phyloP scores from a whole-genome alignment of 2,329 filamentous ascomycete genomes.

The Sclerotinia sclerotiorum region DNA sequence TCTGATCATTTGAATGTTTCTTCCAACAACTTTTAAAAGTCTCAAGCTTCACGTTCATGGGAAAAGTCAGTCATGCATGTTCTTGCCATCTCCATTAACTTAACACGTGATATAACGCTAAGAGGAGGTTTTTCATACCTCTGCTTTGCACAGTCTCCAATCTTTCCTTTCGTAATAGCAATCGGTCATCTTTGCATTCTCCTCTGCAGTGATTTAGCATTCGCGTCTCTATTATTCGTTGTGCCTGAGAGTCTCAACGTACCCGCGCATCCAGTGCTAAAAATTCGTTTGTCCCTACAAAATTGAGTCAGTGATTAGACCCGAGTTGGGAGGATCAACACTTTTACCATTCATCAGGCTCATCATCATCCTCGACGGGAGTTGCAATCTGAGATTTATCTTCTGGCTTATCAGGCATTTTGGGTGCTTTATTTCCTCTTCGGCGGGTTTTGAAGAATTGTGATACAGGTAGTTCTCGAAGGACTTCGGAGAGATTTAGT shows the following conservation, averaged over 20 bases:
- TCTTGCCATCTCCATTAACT: not conserved
- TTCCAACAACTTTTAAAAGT: constrained; percentile 91
- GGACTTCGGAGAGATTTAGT: not conserved
- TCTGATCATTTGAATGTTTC: constrained; percentile 77
- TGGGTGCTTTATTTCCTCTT: constrained; percentile 22
- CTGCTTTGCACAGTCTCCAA: constrained; percentile 83
- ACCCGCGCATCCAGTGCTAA: constrained; percentile 93
- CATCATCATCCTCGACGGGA: constrained; percentile 67
- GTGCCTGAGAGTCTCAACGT: constrained; percentile 36
- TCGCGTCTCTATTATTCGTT: not conserved
- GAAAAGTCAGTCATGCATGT: constrained; percentile 26
- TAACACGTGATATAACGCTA: constrained; percentile 28
- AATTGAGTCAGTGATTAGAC: constrained; percentile 29
- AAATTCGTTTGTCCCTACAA: constrained; percentile 92
- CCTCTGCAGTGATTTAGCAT: constrained; percentile 54
- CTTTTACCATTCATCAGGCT: constrained; percentile 88
- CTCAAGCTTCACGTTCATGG: constrained; percentile 67
- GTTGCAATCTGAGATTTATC: constrained; percentile 37
- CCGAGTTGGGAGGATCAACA: constrained; percentile 24
- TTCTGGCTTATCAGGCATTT: constrained; percentile 39
- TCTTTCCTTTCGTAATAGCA: constrained; percentile 97
- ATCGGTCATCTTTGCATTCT: constrained; percentile 88
- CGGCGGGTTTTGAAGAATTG: constrained; percentile 14
- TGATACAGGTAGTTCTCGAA: not conserved
- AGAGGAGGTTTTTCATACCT: constrained; percentile 55